phyloP scores from a whole-genome alignment of 2,329 filamentous ascomycete species.

The Penicillium sp. region DNA sequence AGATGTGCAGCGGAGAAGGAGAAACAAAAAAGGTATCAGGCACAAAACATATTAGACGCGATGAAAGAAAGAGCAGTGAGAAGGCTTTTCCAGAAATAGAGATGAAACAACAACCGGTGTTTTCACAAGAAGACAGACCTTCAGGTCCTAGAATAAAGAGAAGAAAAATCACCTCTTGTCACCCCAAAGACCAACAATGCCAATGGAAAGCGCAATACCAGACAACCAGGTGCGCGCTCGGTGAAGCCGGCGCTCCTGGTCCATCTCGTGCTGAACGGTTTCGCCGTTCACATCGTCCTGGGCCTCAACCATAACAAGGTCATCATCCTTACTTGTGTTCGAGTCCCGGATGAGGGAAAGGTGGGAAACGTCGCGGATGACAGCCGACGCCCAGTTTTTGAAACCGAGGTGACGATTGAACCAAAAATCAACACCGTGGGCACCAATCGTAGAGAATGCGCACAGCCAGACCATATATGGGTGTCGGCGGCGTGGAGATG shows the following conservation, averaged over 20 bases:
- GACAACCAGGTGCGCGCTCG: constrained; percentile 38
- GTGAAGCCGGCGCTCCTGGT: constrained; percentile 41
- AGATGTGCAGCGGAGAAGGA: neutral
- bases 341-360: constrained; percentile 15
- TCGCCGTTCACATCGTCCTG: constrained; percentile 48
- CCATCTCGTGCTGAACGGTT: constrained; percentile 45
- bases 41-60: neutral
- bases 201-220: constrained; percentile 46
- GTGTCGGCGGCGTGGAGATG: constrained; percentile 71
- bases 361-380: constrained; percentile 46
- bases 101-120: constrained; percentile 5
- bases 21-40: constrained; percentile 4
- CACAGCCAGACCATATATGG: constrained; percentile 89
- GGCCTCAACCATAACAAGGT: constrained; percentile 38
- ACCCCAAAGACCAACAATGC: constrained; percentile 50
- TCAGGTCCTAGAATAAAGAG: neutral
- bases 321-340: constrained; percentile 34
- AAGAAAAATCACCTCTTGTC: constrained; percentile 31
- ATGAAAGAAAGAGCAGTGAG: neutral
- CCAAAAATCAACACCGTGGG: constrained; percentile 63
- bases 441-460: constrained; percentile 53
- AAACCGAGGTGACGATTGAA: constrained; percentile 65
- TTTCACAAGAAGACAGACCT: neutral
- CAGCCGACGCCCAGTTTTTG: constrained; percentile 30
- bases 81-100: neutral